phyloP scores from a whole-genome alignment of 2,329 filamentous ascomycete genomes.

The Xylaria sp. region DNA sequence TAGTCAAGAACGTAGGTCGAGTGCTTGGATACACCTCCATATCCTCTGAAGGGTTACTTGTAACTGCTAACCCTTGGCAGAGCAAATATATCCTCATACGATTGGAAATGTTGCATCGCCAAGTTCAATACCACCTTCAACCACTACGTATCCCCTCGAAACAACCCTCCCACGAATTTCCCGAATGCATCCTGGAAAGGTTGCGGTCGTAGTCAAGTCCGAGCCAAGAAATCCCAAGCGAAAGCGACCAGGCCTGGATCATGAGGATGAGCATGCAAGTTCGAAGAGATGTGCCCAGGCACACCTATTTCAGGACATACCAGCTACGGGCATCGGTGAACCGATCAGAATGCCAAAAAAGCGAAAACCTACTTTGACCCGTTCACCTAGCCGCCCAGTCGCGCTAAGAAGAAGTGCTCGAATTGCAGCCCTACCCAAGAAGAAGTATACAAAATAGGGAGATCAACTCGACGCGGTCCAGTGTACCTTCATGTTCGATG shows the following conservation, averaged over 20 bases:
- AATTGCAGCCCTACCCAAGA: constrained; percentile 4
- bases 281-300: not conserved
- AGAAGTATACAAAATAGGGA: not conserved
- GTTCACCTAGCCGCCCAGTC: not conserved
- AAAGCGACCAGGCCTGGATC: not conserved
- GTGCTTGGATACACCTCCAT: not conserved
- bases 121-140: not conserved
- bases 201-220: not conserved
- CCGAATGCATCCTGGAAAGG: not conserved
- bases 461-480: not conserved
- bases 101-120: not conserved
- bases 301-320: not conserved
- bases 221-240: not conserved
- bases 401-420: not conserved
- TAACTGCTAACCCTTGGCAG: not conserved
- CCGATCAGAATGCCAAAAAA: not conserved
- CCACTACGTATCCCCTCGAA: not conserved
- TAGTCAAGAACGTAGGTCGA: not conserved
- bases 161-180: too few relatives aligned
- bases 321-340: not conserved
- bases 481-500: too few relatives aligned
- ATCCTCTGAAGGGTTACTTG: not conserved
- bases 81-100: not conserved
- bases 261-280: not conserved
- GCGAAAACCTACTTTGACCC: not conserved